Percentiles rank a stretch among this genome's conserved stretches.
Evolutionary conservation across 2,329 filamentous ascomycete genomes (phyloP).

Genomic region (Pseudopyrenochaeta lycopersici): DNA sequence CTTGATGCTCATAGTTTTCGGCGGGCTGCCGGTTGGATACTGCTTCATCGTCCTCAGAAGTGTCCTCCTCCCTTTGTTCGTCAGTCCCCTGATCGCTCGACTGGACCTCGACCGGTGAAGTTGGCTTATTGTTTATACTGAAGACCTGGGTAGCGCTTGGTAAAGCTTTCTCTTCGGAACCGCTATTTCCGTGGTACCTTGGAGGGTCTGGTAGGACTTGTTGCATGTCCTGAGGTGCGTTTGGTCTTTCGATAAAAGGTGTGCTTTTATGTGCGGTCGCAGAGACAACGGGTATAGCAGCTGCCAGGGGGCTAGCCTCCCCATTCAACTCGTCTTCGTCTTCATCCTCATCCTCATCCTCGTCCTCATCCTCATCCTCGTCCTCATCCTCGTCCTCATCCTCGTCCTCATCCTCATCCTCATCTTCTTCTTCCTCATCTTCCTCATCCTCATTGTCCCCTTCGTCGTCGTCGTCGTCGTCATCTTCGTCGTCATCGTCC

Average conservation of each 20-base stretch:
- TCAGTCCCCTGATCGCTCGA: constrained; percentile 27
- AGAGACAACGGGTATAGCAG: constrained; percentile 8
- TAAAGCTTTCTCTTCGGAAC: constrained; percentile 19
- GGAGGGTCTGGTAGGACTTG: constrained; percentile 10
- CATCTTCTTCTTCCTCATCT: constrained; percentile 11
- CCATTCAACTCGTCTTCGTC: constrained; percentile 2
- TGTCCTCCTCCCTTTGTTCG: constrained; percentile 46
- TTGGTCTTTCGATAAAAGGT: constrained; percentile 36
- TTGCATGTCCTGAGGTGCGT: constrained; percentile 39
- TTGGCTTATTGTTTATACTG: constrained; percentile 10
- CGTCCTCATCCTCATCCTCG: constrained; percentile 14
- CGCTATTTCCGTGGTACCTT: constrained; percentile 7
- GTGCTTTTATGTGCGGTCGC: constrained; percentile 9
- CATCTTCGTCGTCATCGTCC: constrained; percentile 10
- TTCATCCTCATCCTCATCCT: constrained; percentile 10
- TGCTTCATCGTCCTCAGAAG: constrained; percentile 15
- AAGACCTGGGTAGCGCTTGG: constrained; percentile 28
- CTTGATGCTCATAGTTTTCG: constrained; percentile 58
- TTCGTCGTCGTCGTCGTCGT: constrained; percentile 17
- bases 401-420: constrained; percentile 9
- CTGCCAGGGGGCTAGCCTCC: constrained; percentile 5
- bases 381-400: constrained; percentile 17
- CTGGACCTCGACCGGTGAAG: constrained; percentile 4
- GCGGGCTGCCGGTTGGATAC: constrained; percentile 30
- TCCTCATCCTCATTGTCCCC: constrained; percentile 9